Base-by-base conservation (phyloP, 306 rosid genomes). In the Alnus rubra region DNA sequence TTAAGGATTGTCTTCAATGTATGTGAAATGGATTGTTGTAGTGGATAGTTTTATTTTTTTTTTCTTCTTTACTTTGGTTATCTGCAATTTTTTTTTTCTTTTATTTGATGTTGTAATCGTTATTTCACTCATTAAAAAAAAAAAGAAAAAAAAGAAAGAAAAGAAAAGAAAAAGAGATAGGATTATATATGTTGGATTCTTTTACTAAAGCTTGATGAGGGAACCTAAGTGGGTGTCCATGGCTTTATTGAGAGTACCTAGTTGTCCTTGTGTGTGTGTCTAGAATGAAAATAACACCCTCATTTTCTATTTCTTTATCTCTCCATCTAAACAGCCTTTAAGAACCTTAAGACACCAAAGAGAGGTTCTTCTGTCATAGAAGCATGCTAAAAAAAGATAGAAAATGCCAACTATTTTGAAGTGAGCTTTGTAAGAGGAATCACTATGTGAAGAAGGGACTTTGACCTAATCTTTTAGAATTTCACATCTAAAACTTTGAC, bases 401-500 rank as follows among this genome's bases (percentile, higher is more conserved):
- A 75, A 74, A 23, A 82, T 84, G 44, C 65, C 3, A 74, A 53
- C 75, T 77, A 81, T 82, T 78, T 55, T 84, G 84, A 82, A 78
- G 68, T 42, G 33, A 75, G 68, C 65, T 74, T 72, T 86, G 65
- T 55, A 72, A 78, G 77, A 80, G 83, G 89, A 89, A 89, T 83
- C 81, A 74, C 44, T 19, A 54, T 65, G 80, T 78, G 80, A 82
- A 79, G 74, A 77, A 51, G 54, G 56, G 50, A 75, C 72, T 80
- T 85, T 84, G 88, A 88, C 86, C 86, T 87, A 77, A 84, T 77
- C 80, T 81, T 82, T 89, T 78, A 80, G 88, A 88, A 83, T 74
- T 84, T 85, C 73, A 48, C 74, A 60, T 74, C 59, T 60, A 82
- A 42, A 88, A 82, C 80, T 76, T 65, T 84, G 86, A 82, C 82